phyloP scores from a whole-genome alignment of 1,284 basidiomycete species.

The Rhodotorula mucilaginosa region DNA sequence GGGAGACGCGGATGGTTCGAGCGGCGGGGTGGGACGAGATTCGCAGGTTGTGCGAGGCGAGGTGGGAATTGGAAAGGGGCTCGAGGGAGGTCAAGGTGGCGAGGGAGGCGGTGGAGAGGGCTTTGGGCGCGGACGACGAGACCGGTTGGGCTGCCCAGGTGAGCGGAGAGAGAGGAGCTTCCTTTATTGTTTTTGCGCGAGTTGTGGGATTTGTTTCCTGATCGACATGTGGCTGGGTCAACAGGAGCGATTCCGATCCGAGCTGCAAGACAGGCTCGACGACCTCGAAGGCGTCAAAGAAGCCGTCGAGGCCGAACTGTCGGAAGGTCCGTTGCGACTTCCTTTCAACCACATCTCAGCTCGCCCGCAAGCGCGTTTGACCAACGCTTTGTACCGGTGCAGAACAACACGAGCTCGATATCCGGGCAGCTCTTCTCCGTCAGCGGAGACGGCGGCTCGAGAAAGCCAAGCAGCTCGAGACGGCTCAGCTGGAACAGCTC shows the following conservation, averaged over 20 bases:
- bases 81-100: slow-evolving; percentile 7
- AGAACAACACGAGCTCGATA: slow-evolving; percentile 3
- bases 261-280: slow-evolving; percentile 23
- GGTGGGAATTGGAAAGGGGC: slow-evolving; percentile 6
- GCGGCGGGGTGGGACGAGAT: slow-evolving; percentile 4
- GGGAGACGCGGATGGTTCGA: slow-evolving; percentile 37
- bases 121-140: background rate
- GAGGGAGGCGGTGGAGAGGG: background rate
- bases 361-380: too few species aligned
- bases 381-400: too few species aligned
- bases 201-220: too few species aligned
- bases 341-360: background rate
- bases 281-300: slow-evolving; percentile 25
- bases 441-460: slow-evolving; percentile 16
- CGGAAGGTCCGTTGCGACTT: slow-evolving; percentile 11
- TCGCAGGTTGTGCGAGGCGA: background rate
- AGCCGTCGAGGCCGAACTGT: slow-evolving; percentile 14
- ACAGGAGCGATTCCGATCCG: slow-evolving; percentile 20
- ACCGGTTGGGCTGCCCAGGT: slow-evolving; percentile 1
- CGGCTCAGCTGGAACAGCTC: background rate
- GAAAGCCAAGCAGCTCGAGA: background rate
- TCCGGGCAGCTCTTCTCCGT: background rate
- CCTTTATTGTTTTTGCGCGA: too few species aligned
- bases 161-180: too few species aligned
- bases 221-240: background rate